Evolutionary conservation across 73 alveolate genomes (phyloP), one percentile per base, ranked within the genome.

Genomic region (Diophrys appendiculata): DNA sequence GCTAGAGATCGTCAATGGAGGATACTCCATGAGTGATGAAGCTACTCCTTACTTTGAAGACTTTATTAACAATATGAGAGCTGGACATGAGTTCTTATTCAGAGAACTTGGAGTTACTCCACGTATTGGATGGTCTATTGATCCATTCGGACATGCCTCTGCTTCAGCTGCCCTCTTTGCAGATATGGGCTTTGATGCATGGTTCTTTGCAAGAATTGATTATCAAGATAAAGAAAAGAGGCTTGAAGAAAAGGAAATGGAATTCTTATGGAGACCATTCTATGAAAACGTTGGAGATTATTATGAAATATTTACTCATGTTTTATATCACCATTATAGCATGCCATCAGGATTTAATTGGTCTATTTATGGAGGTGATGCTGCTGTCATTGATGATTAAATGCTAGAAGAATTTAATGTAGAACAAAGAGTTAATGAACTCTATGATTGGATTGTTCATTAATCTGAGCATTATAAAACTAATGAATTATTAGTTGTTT

Each of bases 161-260:
- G 86, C 99, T 2, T 91, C 92, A 68, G 97, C 97, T 18, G 93
- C 95, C 53, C 76, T 94, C 34, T 92, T 90, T 43, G 90, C 96
- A 11, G 91, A 93, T 85, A 96, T 95, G 97, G 98, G 98, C 60
- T 94, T 95, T 77, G 96, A 95, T 32, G 96, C 96, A 34, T 92
- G 90, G 78, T 95, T 94, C 78, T 78, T 95, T 55, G 96, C 97
- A 2, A 96, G 99, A 87, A 92, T 95, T 55, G 99, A 97, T 76
- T 94, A 89, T 68, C 86, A 94, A 76, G 99, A 95, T 73, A 90
- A 86, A 77, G 86, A 83, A 27, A 56, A 65, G 56, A 81, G 97
- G 81, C 69, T 83, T 13, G 69, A 91, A 1, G 91, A 84, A 29
- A 82, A 91, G 72, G 87, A 85, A 56, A 54, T 94, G 81, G 99